Evolutionary conservation across 177 flowering plant species (phyloP).

Genomic region (Vitis hybrid): DNA sequence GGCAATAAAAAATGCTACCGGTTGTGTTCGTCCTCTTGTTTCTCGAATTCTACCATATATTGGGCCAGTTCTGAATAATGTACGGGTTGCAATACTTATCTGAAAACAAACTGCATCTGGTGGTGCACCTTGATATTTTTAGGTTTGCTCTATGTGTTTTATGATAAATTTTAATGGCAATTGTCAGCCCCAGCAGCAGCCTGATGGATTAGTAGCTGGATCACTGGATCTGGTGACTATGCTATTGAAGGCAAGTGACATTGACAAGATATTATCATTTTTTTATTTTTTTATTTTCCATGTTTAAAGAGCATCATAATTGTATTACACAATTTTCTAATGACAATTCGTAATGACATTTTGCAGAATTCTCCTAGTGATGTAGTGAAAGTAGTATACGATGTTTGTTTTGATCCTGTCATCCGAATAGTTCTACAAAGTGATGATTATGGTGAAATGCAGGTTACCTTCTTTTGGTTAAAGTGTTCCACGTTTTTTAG

Average conservation of each 20-base stretch:
- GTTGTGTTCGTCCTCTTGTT: constrained; percentile 70
- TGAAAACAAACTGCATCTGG: neutral
- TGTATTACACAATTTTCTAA: constrained; percentile 8
- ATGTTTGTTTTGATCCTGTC: constrained; percentile 74
- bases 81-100: constrained; percentile 26
- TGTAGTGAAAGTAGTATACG: constrained; percentile 67
- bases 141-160: constrained; percentile 5
- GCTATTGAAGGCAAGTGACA: constrained; percentile 73
- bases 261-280: neutral
- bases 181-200: constrained; percentile 80
- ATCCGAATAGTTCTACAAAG: constrained; percentile 68
- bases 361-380: constrained; percentile 80
- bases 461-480: constrained; percentile 40
- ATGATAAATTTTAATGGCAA: constrained; percentile 21
- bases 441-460: constrained; percentile 91
- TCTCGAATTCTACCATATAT: constrained; percentile 74
- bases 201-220: constrained; percentile 85
- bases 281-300: neutral
- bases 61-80: constrained; percentile 71
- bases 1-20: constrained; percentile 82
- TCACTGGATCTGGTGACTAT: constrained; percentile 92
- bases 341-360: constrained; percentile 23
- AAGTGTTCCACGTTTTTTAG: neutral
- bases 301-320: neutral
- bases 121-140: neutral